A percentile compares a stretch with the other conserved stretches of the same genome.
Evolutionary conservation across 805 yeast species (phyloP).

Genomic region (Nakazawaea sp.): DNA sequence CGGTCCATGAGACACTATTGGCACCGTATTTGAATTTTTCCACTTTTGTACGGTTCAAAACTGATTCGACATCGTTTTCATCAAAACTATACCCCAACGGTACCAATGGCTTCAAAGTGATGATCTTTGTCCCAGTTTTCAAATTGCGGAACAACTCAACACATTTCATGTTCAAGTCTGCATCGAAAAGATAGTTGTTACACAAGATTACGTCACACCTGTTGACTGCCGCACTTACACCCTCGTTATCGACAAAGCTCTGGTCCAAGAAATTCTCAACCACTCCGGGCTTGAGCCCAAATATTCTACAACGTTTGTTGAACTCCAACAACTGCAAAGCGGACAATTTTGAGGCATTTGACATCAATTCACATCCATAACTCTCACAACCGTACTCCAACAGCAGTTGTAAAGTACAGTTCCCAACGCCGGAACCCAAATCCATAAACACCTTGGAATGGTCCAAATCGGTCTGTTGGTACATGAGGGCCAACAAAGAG

Average conservation of each 20-base stretch:
- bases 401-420: conserved; percentile 85
- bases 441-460: conserved; percentile 65
- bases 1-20: conserved; percentile 86
- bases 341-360: conserved; percentile 67
- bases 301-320: conserved; percentile 45
- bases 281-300: conserved; percentile 57
- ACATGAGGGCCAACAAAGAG: conserved; percentile 60
- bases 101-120: conserved; percentile 73
- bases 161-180: conserved; percentile 62
- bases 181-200: conserved; percentile 80
- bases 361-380: conserved; percentile 90
- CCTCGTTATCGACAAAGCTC: conserved; percentile 63
- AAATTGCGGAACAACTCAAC: conserved; percentile 57
- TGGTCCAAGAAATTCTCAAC: conserved; percentile 54
- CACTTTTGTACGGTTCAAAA: conserved; percentile 60
- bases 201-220: conserved; percentile 68
- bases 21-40: conserved; percentile 56
- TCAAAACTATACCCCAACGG: conserved; percentile 67
- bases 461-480: conserved; percentile 48
- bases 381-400: conserved; percentile 77
- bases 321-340: conserved; percentile 54
- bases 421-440: conserved; percentile 92
- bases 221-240: conserved; percentile 46
- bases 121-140: conserved; percentile 69
- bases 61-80: conserved; percentile 43